phyloP scores from a whole-genome alignment of 352 stramenopile species.

The Pythium oligandrum region DNA sequence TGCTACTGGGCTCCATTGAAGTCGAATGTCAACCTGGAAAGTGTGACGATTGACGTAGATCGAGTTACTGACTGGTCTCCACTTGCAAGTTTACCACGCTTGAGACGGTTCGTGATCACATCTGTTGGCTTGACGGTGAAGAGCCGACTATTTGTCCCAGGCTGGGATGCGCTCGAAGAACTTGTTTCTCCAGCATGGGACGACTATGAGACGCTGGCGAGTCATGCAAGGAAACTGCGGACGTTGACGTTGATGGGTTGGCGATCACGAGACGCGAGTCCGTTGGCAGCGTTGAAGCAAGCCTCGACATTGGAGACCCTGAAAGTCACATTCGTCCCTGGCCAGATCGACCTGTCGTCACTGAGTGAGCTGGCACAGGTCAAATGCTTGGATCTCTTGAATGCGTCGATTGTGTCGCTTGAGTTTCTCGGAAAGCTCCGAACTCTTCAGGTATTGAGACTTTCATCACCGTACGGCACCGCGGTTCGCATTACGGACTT shows the following conservation, averaged over 20 bases:
- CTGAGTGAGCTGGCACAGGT: constrained; percentile 12
- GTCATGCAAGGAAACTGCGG: neutral
- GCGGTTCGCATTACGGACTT: constrained; percentile 11
- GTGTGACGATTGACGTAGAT: constrained; percentile 12
- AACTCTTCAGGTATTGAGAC: constrained; percentile 9
- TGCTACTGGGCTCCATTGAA: constrained; percentile 4
- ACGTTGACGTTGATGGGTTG: constrained; percentile 9
- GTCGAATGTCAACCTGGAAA: constrained; percentile 1
- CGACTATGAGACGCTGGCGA: constrained; percentile 8
- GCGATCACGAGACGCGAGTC: constrained; percentile 13
- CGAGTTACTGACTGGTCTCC: constrained; percentile 9
- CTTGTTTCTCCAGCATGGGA: constrained; percentile 16
- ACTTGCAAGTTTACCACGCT: constrained; percentile 2
- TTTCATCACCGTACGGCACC: constrained; percentile 6
- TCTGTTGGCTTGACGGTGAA: constrained; percentile 1
- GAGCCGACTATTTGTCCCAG: constrained; percentile 2
- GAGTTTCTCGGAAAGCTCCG: constrained; percentile 8
- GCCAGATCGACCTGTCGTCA: constrained; percentile 10
- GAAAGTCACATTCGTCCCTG: constrained; percentile 12
- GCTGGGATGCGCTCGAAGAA: constrained; percentile 11
- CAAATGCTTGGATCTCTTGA: constrained; percentile 10
- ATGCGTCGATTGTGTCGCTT: constrained; percentile 11
- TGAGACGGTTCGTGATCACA: constrained; percentile 8
- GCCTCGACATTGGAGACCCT: constrained; percentile 4
- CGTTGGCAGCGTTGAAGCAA: constrained; percentile 6